Percentiles rank a stretch among this genome's conserved stretches.
phyloP scores from a whole-genome alignment of 768 basidiomycete genomes.

The Hygrophorus russula region DNA sequence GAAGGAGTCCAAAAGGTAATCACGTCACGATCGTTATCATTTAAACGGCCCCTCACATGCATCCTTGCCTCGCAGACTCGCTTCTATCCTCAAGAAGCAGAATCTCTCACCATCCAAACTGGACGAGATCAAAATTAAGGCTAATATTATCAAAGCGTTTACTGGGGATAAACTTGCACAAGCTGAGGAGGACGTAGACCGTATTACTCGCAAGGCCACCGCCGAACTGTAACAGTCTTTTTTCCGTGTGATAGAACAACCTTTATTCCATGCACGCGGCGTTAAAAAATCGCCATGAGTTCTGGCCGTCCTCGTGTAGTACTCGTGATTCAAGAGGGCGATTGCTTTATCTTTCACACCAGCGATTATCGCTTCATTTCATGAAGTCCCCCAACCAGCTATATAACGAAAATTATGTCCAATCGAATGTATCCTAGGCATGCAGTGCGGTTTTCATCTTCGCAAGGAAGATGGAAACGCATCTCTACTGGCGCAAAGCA shows the following conservation, averaged over 20 bases:
- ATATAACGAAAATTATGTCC: slow-evolving; percentile 14
- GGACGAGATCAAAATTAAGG: slow-evolving; percentile 90
- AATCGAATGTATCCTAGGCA: slow-evolving; percentile 19
- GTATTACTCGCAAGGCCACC: slow-evolving; percentile 10
- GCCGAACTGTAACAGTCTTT: slow-evolving; percentile 19
- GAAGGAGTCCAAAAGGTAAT: slow-evolving; percentile 79
- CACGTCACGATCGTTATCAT: not conserved
- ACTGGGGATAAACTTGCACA: slow-evolving; percentile 26
- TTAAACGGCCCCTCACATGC: not conserved
- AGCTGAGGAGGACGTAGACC: slow-evolving; percentile 22
- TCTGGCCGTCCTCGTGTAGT: too few relatives aligned
- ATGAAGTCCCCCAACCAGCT: not conserved
- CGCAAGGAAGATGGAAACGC: slow-evolving; percentile 36
- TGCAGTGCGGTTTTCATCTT: slow-evolving; percentile 28
- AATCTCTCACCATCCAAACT: slow-evolving; percentile 68
- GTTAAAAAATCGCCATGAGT: too few relatives aligned
- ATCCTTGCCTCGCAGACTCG: slow-evolving; percentile 34
- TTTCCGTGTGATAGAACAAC: not conserved
- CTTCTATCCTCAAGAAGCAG: slow-evolving; percentile 67
- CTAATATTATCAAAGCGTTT: slow-evolving; percentile 73
- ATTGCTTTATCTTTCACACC: too few relatives aligned
- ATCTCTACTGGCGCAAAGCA: slow-evolving; percentile 22
- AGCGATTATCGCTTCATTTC: too few relatives aligned
- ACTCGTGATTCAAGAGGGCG: too few relatives aligned
- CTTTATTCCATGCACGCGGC: too few relatives aligned